Conservation (phyloP, 2,329 filamentous ascomycete species). For the Ophiostoma ulmi region DNA sequence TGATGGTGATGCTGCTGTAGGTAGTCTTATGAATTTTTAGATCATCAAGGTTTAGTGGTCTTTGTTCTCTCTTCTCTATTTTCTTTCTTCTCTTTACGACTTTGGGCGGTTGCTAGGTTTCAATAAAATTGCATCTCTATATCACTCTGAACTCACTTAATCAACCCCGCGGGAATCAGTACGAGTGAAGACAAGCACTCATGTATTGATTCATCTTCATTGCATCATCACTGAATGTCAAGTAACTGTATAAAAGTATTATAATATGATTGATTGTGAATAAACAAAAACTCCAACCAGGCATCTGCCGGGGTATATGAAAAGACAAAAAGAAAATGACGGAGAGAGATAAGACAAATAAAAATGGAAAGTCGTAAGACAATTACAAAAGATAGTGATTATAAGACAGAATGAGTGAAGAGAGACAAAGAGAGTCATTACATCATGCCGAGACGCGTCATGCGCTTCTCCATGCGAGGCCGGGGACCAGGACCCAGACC, state of each 20-base stretch:
- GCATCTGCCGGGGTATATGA: slow-evolving; percentile 15
- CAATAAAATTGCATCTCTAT: neutral
- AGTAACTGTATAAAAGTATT: neutral
- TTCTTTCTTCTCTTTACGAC: neutral
- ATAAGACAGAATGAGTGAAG: neutral
- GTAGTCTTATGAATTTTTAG: neutral
- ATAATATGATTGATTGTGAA: neutral
- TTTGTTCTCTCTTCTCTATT: neutral
- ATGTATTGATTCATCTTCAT: neutral
- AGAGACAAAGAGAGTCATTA: slow-evolving; percentile 35
- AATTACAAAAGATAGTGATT: neutral
- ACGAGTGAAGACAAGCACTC: neutral
- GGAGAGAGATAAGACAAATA: slow-evolving; percentile 32
- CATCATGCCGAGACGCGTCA: slow-evolving; percentile 57
- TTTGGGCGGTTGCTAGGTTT: neutral
- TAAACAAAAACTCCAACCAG: slow-evolving; percentile 13
- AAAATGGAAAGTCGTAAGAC: neutral
- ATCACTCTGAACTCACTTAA: neutral
- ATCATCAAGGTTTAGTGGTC: neutral
- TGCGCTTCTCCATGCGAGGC: slow-evolving; percentile 57
- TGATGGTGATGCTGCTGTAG: slow-evolving; percentile 1
- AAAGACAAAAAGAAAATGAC: slow-evolving; percentile 44
- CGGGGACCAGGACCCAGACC: slow-evolving; percentile 27
- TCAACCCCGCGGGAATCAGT: neutral
- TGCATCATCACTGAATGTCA: neutral